Evolutionary conservation across 2,329 filamentous ascomycete genomes (phyloP), one percentile per base, ranked within the genome.

Genomic region (Dendrostoma leiphaemia): DNA sequence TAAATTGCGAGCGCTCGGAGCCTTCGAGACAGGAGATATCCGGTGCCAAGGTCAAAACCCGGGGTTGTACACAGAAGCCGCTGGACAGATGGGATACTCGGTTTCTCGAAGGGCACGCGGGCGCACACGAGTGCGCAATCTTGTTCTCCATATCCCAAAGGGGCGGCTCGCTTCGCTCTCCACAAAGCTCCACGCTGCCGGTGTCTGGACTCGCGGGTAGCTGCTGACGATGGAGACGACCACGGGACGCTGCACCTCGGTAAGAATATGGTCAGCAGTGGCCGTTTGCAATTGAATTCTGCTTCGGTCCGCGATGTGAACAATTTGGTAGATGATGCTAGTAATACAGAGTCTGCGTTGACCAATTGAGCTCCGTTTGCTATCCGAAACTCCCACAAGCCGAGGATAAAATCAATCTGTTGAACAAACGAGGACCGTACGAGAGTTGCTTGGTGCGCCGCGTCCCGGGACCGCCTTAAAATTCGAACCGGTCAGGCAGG

Each of bases 401-500:
- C 32, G 28, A 47, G 32, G 53, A n/a, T 46, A 50, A 26, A 40
- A 41, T 29, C 24, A 47, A 50, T 41, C 10, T 40, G 40, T 34
- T 10, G 12, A 21, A 54, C 43, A 50, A 50, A 41, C 68, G 67
- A 41, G 31, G 44, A 47, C 47, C 26, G 54, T 64, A 74, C 35
- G 72, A 75, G 62, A 78, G 76, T 23, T 52, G 34, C 35, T 28
- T 29, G 41, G 68, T 59, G n/a, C 65, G 32, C 58, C 67, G 12
- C 60, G 55, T 21, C 23, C 53, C 38, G 21, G 12, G n/a, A 5
- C 23, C 10, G 2, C 37, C 46, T 91, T 90, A n/a, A 32, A 28
- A 44, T n/a, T 51, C 48, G 67, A 97, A 97, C 48, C 93, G 81
- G 63, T 96, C 92, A 3, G 93, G 92, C 64, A 96, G 70, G 41